Evolutionary conservation across 1,284 basidiomycete genomes (phyloP).

Genomic region (Pterulicium gracile): DNA sequence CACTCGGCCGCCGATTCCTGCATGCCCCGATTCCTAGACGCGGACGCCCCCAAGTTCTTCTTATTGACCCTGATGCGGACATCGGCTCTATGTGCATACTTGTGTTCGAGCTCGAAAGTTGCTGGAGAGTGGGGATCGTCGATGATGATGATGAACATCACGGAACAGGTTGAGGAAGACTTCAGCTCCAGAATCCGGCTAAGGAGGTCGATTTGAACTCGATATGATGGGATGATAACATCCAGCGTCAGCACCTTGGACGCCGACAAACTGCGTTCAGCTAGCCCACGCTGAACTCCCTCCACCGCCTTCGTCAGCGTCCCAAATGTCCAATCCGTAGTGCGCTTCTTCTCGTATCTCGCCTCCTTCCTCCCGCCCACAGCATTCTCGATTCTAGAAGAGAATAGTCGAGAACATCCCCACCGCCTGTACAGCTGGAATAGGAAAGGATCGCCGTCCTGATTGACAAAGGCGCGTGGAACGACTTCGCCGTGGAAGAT

Average conservation of each 20-base stretch:
- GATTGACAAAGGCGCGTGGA: constrained; percentile 45
- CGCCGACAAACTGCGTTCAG: constrained; percentile 12
- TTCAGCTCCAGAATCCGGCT: constrained; percentile 30
- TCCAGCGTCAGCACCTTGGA: constrained; percentile 37
- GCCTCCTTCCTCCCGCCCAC: constrained; percentile 35
- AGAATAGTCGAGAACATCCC: constrained; percentile 37
- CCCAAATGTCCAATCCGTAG: constrained; percentile 37
- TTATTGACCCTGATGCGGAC: constrained; percentile 37
- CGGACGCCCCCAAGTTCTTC: constrained; percentile 34
- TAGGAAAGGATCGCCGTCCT: constrained; percentile 48
- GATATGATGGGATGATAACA: constrained; percentile 43
- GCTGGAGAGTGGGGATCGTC: constrained; percentile 35
- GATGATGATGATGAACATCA: constrained; percentile 48
- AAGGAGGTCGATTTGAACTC: constrained; percentile 36
- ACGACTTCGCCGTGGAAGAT: constrained; percentile 41
- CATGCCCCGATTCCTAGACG: constrained; percentile 37
- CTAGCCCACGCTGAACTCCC: constrained; percentile 27
- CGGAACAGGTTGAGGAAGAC: constrained; percentile 28
- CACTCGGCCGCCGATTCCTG: constrained; percentile 36
- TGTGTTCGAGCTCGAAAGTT: constrained; percentile 18
- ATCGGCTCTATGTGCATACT: constrained; percentile 27
- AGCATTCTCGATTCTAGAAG: constrained; percentile 28
- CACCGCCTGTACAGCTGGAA: constrained; percentile 51
- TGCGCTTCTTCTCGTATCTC: constrained; percentile 35
- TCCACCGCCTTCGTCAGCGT: constrained; percentile 30